Conservation (phyloP, 352 stramenopile genomes). For the Thraustotheca clavata region DNA sequence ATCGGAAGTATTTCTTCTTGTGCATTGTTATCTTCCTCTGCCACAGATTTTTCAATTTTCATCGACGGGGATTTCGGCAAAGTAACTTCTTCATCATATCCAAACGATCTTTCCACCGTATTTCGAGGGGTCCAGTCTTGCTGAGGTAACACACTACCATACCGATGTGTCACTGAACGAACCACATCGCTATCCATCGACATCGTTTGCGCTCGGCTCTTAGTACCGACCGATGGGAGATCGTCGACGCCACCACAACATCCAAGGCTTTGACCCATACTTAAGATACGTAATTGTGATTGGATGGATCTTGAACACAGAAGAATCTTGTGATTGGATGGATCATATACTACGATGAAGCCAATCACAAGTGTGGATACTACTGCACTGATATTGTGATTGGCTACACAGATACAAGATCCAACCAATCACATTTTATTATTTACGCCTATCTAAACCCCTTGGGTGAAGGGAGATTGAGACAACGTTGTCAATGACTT, state of each 20-base stretch:
- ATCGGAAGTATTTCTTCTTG: not conserved
- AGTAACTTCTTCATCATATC: not conserved
- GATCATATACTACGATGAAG: too few species aligned
- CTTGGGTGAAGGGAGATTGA: slow-evolving; percentile 1
- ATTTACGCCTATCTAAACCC: too few species aligned
- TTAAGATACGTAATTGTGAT: too few species aligned
- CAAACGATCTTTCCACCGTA: not conserved
- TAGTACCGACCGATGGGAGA: not conserved
- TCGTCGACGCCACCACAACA: too few species aligned
- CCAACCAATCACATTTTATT: too few species aligned
- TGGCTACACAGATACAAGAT: too few species aligned
- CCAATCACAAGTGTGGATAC: too few species aligned
- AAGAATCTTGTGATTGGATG: too few species aligned
- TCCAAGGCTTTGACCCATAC: too few species aligned
- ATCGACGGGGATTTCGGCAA: not conserved
- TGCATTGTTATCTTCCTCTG: not conserved
- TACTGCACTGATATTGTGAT: too few species aligned
- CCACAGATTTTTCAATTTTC: not conserved
- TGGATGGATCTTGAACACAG: too few species aligned
- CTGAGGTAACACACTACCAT: not conserved
- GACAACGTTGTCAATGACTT: not conserved
- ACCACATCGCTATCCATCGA: not conserved
- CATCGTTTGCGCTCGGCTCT: not conserved
- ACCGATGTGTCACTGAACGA: not conserved
- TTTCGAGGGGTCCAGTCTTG: not conserved